phyloP scores from a whole-genome alignment of 495 filamentous ascomycete genomes.

The Penicillium cinerascens region DNA sequence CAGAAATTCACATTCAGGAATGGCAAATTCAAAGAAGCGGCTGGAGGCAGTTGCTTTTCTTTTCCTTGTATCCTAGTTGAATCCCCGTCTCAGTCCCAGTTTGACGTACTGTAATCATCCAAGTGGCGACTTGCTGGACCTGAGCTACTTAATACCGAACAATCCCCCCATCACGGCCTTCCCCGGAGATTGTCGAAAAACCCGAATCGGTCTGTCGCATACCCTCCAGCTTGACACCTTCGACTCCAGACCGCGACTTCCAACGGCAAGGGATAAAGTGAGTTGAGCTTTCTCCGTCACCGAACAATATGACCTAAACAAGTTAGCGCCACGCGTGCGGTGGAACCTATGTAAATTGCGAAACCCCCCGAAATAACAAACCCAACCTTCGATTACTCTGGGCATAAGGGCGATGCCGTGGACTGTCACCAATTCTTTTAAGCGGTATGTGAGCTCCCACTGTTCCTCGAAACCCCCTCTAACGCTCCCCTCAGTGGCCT shows the following conservation, averaged over 20 bases:
- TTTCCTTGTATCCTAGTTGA: neutral
- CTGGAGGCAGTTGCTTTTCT: neutral
- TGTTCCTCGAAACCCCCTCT: neutral
- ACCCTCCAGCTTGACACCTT: neutral
- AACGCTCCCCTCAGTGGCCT: slow-evolving; percentile 34
- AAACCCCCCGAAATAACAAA: slow-evolving; percentile 19
- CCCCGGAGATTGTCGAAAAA: neutral
- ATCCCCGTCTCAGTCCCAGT: no score
- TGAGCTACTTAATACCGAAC: neutral
- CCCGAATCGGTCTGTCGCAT: no score
- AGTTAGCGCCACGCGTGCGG: slow-evolving; percentile 33
- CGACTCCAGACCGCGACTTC: neutral
- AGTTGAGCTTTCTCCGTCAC: neutral
- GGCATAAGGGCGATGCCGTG: slow-evolving; percentile 46
- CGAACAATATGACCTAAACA: slow-evolving; percentile 34
- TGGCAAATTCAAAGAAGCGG: neutral
- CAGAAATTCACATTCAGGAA: slow-evolving; percentile 5
- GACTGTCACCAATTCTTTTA: slow-evolving; percentile 57
- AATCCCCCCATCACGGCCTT: neutral
- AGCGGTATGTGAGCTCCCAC: slow-evolving; percentile 41
- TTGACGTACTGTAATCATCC: neutral
- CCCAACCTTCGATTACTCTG: slow-evolving; percentile 8
- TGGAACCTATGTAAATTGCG: slow-evolving; percentile 27
- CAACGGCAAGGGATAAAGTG: slow-evolving; percentile 21
- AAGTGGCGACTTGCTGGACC: neutral